Evolutionary conservation across 371 early-diverging fungal genomes (phyloP).

Genomic region (Batkoa obscura): DNA sequence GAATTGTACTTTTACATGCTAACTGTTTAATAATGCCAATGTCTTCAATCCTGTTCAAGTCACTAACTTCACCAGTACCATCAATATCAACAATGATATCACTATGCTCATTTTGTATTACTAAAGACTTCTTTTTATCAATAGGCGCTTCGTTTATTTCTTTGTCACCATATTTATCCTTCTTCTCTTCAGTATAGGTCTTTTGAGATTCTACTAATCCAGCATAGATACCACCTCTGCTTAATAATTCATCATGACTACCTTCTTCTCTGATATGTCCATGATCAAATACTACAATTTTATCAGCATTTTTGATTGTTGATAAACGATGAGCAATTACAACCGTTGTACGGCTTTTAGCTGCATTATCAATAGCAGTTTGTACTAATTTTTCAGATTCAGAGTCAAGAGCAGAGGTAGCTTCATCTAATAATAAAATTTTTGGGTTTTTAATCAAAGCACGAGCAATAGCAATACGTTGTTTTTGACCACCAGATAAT

Average conservation of each 20-base stretch:
- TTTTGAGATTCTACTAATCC: conserved; percentile 17
- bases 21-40: conserved; percentile 1
- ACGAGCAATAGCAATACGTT: conserved; percentile 47
- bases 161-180: not conserved
- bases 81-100: conserved; percentile 3
- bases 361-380: conserved; percentile 53
- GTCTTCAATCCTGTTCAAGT: not conserved
- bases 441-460: conserved; percentile 57
- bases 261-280: conserved; percentile 9
- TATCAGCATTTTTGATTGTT: conserved; percentile 55
- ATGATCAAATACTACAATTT: conserved; percentile 8
- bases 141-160: too few relatives aligned
- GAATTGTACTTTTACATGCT: not conserved
- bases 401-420: conserved; percentile 82
- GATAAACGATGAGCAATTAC: conserved; percentile 52
- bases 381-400: conserved; percentile 78
- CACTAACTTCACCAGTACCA: not conserved
- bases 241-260: conserved; percentile 14
- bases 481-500: conserved; percentile 64
- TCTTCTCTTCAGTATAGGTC: conserved; percentile 1
- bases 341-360: conserved; percentile 41
- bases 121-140: not conserved
- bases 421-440: conserved; percentile 87
- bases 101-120: not conserved
- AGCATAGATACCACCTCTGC: conserved; percentile 21